phyloP scores from a whole-genome alignment of 495 filamentous ascomycete genomes.

The Penicillium bialowiezense region DNA sequence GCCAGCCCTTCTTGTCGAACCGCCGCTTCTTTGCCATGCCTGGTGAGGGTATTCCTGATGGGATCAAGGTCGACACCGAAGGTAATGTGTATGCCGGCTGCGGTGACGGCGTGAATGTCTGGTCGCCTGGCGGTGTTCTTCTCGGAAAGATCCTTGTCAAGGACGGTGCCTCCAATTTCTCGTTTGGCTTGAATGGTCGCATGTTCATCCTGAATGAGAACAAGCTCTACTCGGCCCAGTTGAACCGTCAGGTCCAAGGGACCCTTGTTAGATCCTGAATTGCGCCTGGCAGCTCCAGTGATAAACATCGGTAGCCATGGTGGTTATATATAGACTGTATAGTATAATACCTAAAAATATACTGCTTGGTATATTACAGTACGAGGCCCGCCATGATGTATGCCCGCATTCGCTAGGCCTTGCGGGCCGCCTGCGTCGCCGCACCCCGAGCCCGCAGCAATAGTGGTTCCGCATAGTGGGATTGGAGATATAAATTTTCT shows the following conservation, averaged over 20 bases:
- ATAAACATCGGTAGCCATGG: too few relatives aligned
- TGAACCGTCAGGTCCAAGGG: not conserved
- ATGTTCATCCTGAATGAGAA: constrained; percentile 45
- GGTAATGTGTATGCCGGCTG: constrained; percentile 63
- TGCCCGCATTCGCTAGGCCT: too few relatives aligned
- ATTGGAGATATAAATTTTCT: too few relatives aligned
- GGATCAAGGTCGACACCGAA: constrained; percentile 56
- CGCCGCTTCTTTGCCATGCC: constrained; percentile 59
- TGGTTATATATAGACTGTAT: too few relatives aligned
- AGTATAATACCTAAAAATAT: too few relatives aligned
- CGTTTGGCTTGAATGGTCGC: constrained; percentile 39
- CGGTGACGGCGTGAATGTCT: constrained; percentile 62
- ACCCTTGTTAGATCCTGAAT: not conserved
- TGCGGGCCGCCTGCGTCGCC: too few relatives aligned
- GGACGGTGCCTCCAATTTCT: constrained; percentile 41
- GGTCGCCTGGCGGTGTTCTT: constrained; percentile 52
- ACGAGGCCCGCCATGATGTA: too few relatives aligned
- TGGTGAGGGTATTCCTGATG: constrained; percentile 54
- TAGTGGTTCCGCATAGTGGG: too few relatives aligned
- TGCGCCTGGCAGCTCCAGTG: too few relatives aligned
- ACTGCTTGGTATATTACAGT: too few relatives aligned
- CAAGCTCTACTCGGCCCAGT: constrained; percentile 18
- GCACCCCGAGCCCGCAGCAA: too few relatives aligned
- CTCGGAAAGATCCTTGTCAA: constrained; percentile 51
- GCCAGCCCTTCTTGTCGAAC: constrained; percentile 44